Conservation (phyloP, 2,329 filamentous ascomycete species). For the Nothophoma quercina region DNA sequence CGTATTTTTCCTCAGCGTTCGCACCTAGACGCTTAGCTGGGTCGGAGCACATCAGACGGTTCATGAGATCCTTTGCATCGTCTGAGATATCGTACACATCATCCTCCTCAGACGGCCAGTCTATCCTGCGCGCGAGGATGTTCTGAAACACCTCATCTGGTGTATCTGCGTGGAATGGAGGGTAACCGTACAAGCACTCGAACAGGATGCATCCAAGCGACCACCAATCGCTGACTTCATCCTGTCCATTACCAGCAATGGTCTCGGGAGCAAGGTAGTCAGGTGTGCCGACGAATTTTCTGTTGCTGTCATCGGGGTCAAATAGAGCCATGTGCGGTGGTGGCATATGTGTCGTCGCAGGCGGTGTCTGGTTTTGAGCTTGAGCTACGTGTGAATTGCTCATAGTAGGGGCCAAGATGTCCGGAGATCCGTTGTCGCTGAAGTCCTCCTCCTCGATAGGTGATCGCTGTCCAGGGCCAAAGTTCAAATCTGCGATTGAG, state of each 20-base stretch:
- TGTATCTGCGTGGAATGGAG: slow-evolving; percentile 89
- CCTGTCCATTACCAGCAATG: slow-evolving; percentile 91
- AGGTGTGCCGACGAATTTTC: slow-evolving; percentile 93
- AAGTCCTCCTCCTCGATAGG: slow-evolving; percentile 79
- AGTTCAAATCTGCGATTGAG: slow-evolving; percentile 55
- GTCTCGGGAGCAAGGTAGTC: slow-evolving; percentile 98
- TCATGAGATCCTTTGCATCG: slow-evolving; percentile 94
- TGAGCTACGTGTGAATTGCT: slow-evolving; percentile 61
- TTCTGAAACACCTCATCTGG: slow-evolving; percentile 97
- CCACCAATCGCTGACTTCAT: slow-evolving; percentile 99
- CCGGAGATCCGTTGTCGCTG: slow-evolving; percentile 77
- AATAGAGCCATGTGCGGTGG: slow-evolving; percentile 94
- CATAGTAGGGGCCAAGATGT: slow-evolving; percentile 70
- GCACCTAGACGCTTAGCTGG: slow-evolving; percentile 83
- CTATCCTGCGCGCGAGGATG: slow-evolving; percentile 86
- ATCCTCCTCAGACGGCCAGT: slow-evolving; percentile 87
- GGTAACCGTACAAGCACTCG: slow-evolving; percentile 91
- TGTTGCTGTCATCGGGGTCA: slow-evolving; percentile 90
- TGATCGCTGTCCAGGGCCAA: slow-evolving; percentile 58
- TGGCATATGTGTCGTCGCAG: slow-evolving; percentile 76
- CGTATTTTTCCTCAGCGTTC: slow-evolving; percentile 82
- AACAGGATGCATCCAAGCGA: slow-evolving; percentile 98
- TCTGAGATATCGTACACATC: slow-evolving; percentile 77
- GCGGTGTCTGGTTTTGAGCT: slow-evolving; percentile 63
- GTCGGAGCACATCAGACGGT: slow-evolving; percentile 86